phyloP scores from a whole-genome alignment of 2,329 filamentous ascomycete genomes.

The Ceratocystis eucalypticola region DNA sequence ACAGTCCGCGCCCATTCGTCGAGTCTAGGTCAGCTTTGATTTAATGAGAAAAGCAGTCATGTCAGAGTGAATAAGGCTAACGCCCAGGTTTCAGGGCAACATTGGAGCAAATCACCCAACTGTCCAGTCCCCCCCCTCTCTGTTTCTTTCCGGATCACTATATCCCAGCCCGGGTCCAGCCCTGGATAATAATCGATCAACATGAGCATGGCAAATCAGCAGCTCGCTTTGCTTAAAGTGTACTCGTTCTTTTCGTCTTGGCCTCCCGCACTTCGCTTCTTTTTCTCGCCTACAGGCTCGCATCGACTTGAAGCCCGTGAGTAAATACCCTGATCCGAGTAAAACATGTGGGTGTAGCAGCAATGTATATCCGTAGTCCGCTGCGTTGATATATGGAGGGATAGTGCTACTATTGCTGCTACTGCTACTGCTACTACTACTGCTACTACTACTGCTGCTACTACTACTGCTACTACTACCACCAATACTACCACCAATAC shows the following conservation, averaged over 20 bases:
- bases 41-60: background rate
- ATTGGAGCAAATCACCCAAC: background rate
- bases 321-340: background rate
- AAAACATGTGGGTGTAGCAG: background rate
- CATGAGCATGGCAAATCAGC: background rate
- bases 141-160: background rate
- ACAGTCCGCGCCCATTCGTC: background rate
- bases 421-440: too few relatives aligned
- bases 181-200: background rate
- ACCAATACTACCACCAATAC: too few relatives aligned
- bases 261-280: background rate
- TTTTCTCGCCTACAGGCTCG: background rate
- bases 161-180: background rate
- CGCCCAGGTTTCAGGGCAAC: background rate
- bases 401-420: background rate
- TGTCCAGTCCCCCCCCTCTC: background rate
- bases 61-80: background rate
- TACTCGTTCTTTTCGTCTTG: background rate
- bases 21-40: background rate
- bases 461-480: too few relatives aligned
- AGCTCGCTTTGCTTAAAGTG: background rate
- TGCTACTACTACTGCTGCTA: accelerated
- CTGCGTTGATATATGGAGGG: background rate
- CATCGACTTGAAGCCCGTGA: background rate
- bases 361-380: background rate